Base-by-base conservation (phyloP, 148 eudicot genomes). In the Rhododendron simsii region DNA sequence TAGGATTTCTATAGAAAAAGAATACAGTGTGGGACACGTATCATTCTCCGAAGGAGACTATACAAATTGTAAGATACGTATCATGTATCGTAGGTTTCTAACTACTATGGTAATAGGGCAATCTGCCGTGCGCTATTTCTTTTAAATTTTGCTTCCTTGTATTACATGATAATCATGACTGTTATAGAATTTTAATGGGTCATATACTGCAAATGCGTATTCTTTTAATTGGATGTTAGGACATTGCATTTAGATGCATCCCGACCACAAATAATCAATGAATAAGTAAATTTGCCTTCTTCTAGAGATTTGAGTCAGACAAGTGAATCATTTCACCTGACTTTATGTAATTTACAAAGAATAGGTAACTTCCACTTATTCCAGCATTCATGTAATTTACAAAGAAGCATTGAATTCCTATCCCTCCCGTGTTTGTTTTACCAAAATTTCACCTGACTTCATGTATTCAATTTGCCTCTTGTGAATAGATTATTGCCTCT, bases 401-500 rank as follows among this genome's bases (percentile, higher is more conserved):
- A 71, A 71, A 14, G 76, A 33, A 71, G 33, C 76, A 13, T 71
- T 28, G 8, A 15, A 37, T 75, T 35, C 48, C 47, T 37, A 8
- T 20, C n/a, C n/a, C 23, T 75, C n/a, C 18, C 16, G 28, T 41
- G 79, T 37, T 16, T 47, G 55, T 79, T 77, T 79, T 23, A 16
- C 7, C 33, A 26, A n/a, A 81, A 81, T 57, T 35, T 55, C 16
- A 2, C 23, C 26, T 35, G 6, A 55, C 30, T 33, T 18, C 4
- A 11, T 55, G 28, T 57, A 41, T 82, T 82, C 44, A 26, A 63
- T 61, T 57, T 55, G 48, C 15, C 82, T 55, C 71, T 45, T 45
- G 59, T 81, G 81, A 80, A 86, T 93, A 97, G 99, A 89, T 97
- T 44, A 97, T 97, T 90, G 99, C 99, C 77, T 86, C 95, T 21